phyloP scores from a whole-genome alignment of 2,329 filamentous ascomycete genomes.

The Phoma sp. region DNA sequence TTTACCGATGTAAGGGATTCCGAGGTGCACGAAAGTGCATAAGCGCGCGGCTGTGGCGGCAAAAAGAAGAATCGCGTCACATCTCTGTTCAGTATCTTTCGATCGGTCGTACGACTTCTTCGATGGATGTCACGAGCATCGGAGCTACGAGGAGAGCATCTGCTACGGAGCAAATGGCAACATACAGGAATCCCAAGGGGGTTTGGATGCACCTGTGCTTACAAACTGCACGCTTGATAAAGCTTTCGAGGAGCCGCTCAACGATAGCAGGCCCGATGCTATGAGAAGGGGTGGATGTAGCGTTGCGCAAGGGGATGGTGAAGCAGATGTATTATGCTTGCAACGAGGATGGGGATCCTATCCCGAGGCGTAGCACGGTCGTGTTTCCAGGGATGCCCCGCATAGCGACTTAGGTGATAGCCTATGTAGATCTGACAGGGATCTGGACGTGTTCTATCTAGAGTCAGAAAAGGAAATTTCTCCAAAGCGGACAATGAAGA shows the following conservation, averaged over 20 bases:
- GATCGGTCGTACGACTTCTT: neutral
- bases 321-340: neutral
- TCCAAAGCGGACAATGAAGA: neutral
- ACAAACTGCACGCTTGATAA: neutral
- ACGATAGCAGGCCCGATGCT: neutral
- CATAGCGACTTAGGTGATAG: neutral
- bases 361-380: neutral
- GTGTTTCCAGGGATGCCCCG: neutral
- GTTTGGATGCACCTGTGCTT: neutral
- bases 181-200: neutral
- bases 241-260: neutral
- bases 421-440: neutral
- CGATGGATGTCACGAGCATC: neutral
- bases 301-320: neutral
- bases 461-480: neutral
- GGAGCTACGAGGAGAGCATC: neutral
- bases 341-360: neutral
- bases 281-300: neutral
- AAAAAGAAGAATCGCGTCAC: neutral
- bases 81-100: neutral
- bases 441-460: neutral
- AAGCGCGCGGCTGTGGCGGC: constrained; percentile 6
- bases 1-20: neutral
- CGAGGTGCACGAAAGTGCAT: neutral
- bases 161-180: neutral